Evolutionary conservation across 352 stramenopile genomes (phyloP), one percentile per base, ranked within the genome.

Genomic region (Aphanomyces cochlioides): DNA sequence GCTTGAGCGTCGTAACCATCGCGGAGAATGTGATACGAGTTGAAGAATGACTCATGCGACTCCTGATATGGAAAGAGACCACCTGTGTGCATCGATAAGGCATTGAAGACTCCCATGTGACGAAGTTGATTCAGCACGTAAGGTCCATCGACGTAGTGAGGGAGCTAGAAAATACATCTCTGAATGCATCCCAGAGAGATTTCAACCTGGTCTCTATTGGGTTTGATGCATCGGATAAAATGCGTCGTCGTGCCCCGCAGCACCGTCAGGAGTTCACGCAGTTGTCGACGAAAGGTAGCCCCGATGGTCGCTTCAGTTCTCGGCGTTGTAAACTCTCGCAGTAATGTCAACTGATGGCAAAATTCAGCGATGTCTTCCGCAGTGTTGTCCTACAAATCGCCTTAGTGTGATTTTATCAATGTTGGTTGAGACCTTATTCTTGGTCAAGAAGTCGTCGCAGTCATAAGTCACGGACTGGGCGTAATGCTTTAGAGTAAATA

Each of bases 181-280:
- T 28, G 28, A 28, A 28, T 28, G 28, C 54, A 69, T 66, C 39
- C 54, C 43, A 67, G 2, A 2, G 28, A 28, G 28, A 28, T 28
- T 7, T 17, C 15, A 68, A 68, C 75, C 98, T 97, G 48, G 95
- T 86, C 74, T 96, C 90, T 1, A 77, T 99, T 99, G 0, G 97
- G 96, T 80, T 99, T 99, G 73, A 99, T 96, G 79, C 97, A 99
- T 40, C 97, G 88, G 73, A 99, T 97, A 81, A 99, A 99, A 75
- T 99, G 97, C 34, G 98, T 60, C 28, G 10, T 15, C 4, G 63
- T 93, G 69, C 98, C 95, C 41, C 95, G 87, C 65, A 99, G 93
- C 17, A 99, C 78, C 6, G 88, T 82, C 41, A 91, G 88, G 6
- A 99, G 81, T 74, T 57, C 50, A 15, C 38, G 13, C 40, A 69